Base-by-base conservation (phyloP, 2,329 filamentous ascomycete genomes). In the Hymenoscyphus fraxineus region DNA sequence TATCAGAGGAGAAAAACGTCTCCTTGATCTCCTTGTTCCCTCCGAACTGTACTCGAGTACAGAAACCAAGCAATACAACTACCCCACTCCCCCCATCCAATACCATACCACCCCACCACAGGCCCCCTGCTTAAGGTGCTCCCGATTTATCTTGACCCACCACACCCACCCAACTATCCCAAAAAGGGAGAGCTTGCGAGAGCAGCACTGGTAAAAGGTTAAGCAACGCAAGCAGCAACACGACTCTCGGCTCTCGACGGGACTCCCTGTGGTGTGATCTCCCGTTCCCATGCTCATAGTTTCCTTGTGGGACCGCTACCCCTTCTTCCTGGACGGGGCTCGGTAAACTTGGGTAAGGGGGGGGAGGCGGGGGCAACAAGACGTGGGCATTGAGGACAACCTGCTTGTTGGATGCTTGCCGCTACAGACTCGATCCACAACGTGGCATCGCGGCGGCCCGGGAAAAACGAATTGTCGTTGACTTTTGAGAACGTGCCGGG, bases 141-240 rank as follows among this genome's bases (percentile, higher is more conserved):
- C 55, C 44, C 44, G 40, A 51, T 44, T 41, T 57, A 57, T 57
- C 13, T 44, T 38, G 41, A 38, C 19, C 31, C 59, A 60, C 41
- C n/a, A 10, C 6, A 35, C 9, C 35, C 9, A 35, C 9, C 35
- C 6, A 1, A 35, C 35, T 35, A 7, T n/a, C 59, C 32, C 6
- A n/a, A 54, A 51, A 15, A 27, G 59, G 59, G 41, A 60, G 44
- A 55, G 59, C 44, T 60, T 60, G 59, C 59, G 59, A 55, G 41
- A n/a, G 39, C 16, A 35, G 35, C 35, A 35, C 9, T 10, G 35
- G 35, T 35, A 35, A 35, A 31, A 15, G 10, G 40, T 39, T 51
- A 19, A 31, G 31, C 40, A 35, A 54, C 40, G 13, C 31, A 35
- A 31, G 22, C n/a, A 16, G 54, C 10, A 56, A 13, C 7, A 15